These are phyloP conservation scores for Byssothecium circinans DNA, from an alignment of 2,329 filamentous ascomycete species.

Conservation along the genomic window DNA sequence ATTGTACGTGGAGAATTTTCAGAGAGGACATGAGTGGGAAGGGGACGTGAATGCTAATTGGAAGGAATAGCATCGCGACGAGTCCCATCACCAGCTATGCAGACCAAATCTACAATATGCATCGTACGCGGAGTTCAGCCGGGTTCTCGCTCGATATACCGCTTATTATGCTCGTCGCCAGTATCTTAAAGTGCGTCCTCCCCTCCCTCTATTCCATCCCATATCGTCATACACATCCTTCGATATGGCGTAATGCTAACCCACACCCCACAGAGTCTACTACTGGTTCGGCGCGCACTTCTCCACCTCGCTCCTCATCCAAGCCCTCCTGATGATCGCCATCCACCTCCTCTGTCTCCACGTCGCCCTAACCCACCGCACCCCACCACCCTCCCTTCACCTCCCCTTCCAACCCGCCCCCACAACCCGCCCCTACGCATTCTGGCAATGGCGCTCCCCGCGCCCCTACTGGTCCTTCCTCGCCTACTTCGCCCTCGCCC, in stretches of 20 bases:
- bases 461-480: slow-evolving; percentile 82
- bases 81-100: slow-evolving; percentile 67
- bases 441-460: slow-evolving; percentile 79
- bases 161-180: slow-evolving; percentile 67
- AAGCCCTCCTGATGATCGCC: slow-evolving; percentile 62
- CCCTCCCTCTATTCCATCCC: background rate
- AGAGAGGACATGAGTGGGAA: background rate
- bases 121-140: slow-evolving; percentile 60
- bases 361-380: slow-evolving; percentile 62
- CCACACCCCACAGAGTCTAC: slow-evolving; percentile 55
- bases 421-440: slow-evolving; percentile 67
- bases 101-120: slow-evolving; percentile 67
- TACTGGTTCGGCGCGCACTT: slow-evolving; percentile 68
- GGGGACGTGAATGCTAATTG: slow-evolving; percentile 7
- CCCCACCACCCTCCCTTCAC: slow-evolving; percentile 43
- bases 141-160: slow-evolving; percentile 69
- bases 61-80: slow-evolving; percentile 55
- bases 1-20: slow-evolving; percentile 29
- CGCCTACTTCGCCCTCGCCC: slow-evolving; percentile 63
- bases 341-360: slow-evolving; percentile 63
- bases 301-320: slow-evolving; percentile 59
- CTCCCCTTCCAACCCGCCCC: slow-evolving; percentile 62
- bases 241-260: too few species aligned
- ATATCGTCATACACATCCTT: background rate
- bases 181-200: slow-evolving; percentile 60